These are phyloP conservation scores for Metarhizium anisopliae DNA, from an alignment of 2,329 filamentous ascomycete genomes.

Conservation along the genomic window DNA sequence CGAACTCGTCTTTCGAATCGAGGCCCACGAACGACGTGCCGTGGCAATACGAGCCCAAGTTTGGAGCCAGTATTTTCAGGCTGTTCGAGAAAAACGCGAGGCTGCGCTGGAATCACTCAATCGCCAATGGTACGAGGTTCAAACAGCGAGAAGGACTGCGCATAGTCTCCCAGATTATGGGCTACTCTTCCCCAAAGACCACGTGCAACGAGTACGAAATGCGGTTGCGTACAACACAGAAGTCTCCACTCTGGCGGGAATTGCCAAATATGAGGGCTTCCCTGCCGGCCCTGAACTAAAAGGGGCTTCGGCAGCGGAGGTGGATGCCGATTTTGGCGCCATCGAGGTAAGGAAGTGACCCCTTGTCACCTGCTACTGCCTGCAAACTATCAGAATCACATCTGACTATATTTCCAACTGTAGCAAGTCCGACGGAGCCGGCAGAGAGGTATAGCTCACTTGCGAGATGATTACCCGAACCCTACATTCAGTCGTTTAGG, in stretches of 20 bases:
- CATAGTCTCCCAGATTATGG: constrained; percentile 75
- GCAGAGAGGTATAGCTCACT: constrained; percentile 29
- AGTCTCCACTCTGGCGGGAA: constrained; percentile 79
- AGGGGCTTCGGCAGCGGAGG: constrained; percentile 60
- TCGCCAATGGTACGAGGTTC: constrained; percentile 86
- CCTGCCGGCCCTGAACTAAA: constrained; percentile 84
- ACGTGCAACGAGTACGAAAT: constrained; percentile 69
- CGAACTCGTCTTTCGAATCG: constrained; percentile 63
- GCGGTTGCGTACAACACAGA: constrained; percentile 92
- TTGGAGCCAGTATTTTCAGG: constrained; percentile 85
- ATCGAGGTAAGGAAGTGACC: constrained; percentile 59
- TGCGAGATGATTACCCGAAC: constrained; percentile 39
- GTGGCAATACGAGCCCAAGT: constrained; percentile 78
- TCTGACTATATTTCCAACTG: constrained; percentile 11
- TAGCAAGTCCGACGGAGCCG: constrained; percentile 26
- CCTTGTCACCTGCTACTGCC: not conserved
- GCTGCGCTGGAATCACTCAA: constrained; percentile 71
- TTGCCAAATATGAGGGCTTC: constrained; percentile 94
- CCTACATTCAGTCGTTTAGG: constrained; percentile 42
- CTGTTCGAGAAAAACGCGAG: constrained; percentile 74
- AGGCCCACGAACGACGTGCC: constrained; percentile 64
- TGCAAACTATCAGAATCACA: not conserved
- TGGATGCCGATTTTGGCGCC: constrained; percentile 79
- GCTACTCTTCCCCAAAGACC: constrained; percentile 69
- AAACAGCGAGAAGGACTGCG: constrained; percentile 76